These are phyloP conservation scores for Calonectria pseudoreteaudii DNA, from an alignment of 2,329 filamentous ascomycete species.

Conservation along the genomic window DNA sequence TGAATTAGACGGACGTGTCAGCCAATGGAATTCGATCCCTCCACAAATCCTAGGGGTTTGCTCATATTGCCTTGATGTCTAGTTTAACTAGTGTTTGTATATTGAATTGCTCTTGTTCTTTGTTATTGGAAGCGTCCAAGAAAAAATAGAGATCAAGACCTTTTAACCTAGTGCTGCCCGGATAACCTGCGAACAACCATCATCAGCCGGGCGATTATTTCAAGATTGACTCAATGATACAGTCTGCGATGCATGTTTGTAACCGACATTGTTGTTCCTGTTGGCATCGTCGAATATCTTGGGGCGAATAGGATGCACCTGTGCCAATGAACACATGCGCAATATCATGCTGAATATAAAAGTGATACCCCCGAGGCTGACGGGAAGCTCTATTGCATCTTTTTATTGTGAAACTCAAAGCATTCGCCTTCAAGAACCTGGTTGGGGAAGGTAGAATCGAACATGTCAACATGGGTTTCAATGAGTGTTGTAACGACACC, in stretches of 20 bases:
- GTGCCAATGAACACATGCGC: neutral
- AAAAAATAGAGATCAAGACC: neutral
- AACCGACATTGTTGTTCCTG: neutral
- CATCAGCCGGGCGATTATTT: neutral
- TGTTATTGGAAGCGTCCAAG: neutral
- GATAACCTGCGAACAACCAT: neutral
- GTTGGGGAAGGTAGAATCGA: neutral
- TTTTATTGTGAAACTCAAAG: neutral
- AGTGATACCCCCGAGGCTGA: neutral
- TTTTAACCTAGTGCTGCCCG: neutral
- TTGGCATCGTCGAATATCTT: neutral
- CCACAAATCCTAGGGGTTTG: neutral
- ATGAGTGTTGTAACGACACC: neutral
- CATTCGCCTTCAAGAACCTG: neutral
- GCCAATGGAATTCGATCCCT: neutral
- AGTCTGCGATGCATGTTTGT: neutral
- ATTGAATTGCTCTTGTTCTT: neutral
- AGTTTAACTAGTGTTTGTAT: neutral
- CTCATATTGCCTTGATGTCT: neutral
- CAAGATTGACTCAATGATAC: neutral
- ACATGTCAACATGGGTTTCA: neutral
- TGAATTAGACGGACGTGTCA: neutral
- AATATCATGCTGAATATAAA: neutral
- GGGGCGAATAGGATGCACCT: neutral
- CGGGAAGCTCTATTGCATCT: neutral